These are phyloP conservation scores for Blastocystis hominis DNA, from an alignment of 352 stramenopile species.

Conservation along the genomic window DNA sequence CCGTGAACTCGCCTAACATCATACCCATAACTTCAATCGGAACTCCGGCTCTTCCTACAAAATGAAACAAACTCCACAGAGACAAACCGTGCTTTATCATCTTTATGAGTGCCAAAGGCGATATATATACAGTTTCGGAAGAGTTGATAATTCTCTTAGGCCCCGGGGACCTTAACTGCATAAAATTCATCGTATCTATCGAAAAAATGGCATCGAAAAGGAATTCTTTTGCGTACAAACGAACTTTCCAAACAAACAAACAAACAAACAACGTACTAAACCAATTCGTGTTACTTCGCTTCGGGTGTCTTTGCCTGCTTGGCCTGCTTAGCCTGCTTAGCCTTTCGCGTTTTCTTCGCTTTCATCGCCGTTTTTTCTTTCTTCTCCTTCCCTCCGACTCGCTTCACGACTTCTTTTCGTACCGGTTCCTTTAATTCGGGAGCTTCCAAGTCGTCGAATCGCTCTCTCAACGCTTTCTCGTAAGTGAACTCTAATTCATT, in stretches of 20 bases:
- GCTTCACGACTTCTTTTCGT: background rate
- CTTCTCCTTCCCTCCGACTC: background rate
- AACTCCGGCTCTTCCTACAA: conserved; percentile 79
- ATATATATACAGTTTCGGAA: conserved; percentile 97
- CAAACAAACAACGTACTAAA: background rate
- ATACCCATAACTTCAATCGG: conserved; percentile 99
- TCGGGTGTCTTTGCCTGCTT: too few species aligned
- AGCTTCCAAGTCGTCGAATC: background rate
- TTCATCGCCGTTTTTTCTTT: conserved; percentile 30
- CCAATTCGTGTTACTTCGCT: too few species aligned
- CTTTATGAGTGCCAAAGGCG: conserved; percentile 93
- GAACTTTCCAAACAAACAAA: background rate
- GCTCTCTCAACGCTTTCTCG: background rate
- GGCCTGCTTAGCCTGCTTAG: background rate
- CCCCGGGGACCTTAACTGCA: background rate
- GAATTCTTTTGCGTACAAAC: background rate
- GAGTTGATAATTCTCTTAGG: conserved; percentile 30
- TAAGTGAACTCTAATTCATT: background rate
- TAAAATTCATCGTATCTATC: conserved; percentile 10
- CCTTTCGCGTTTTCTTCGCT: background rate
- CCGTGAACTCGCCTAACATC: conserved; percentile 99
- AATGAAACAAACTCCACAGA: background rate
- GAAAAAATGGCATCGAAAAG: background rate
- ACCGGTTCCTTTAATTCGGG: background rate
- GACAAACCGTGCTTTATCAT: conserved; percentile 94